Percentiles rank a stretch among this genome's conserved stretches.
Evolutionary conservation across 352 stramenopile genomes (phyloP).

Genomic region (Phytophthora lateralis): DNA sequence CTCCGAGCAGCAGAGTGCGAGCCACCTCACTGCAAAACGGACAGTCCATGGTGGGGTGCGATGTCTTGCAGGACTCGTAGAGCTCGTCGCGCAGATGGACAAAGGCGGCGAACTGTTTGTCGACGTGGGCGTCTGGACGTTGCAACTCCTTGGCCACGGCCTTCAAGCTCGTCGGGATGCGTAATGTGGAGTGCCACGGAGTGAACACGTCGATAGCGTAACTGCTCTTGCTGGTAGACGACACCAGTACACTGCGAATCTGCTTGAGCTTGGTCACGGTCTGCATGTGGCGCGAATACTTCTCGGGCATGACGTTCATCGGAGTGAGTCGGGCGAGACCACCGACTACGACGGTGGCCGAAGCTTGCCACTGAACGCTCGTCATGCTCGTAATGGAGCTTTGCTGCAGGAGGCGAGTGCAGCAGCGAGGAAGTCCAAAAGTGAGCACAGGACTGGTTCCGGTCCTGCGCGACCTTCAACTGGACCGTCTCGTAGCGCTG

Average conservation of each 20-base stretch:
- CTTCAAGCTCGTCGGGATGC: conserved; percentile 24
- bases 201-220: conserved; percentile 30
- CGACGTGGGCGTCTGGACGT: conserved; percentile 15
- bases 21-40: conserved; percentile 40
- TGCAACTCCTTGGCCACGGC: not conserved
- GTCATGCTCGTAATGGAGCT: not conserved
- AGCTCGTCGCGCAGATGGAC: conserved; percentile 38
- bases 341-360: conserved; percentile 9
- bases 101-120: conserved; percentile 34
- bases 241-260: conserved; percentile 18
- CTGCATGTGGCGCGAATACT: conserved; percentile 30
- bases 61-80: conserved; percentile 32
- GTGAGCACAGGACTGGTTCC: conserved; percentile 7
- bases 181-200: conserved; percentile 13
- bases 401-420: conserved; percentile 1
- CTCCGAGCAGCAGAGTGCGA: conserved; percentile 33
- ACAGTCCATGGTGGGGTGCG: conserved; percentile 27
- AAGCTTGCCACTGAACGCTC: conserved; percentile 1
- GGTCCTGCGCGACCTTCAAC: conserved; percentile 19
- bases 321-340: conserved; percentile 15
- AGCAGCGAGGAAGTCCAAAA: conserved; percentile 13
- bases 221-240: not conserved
- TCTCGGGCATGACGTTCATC: conserved; percentile 22
- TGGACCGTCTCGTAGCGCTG: conserved; percentile 13
- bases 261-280: conserved; percentile 22